phyloP scores from a whole-genome alignment of 176 grass and related monocot genomes.

The Oryza coarctata region DNA sequence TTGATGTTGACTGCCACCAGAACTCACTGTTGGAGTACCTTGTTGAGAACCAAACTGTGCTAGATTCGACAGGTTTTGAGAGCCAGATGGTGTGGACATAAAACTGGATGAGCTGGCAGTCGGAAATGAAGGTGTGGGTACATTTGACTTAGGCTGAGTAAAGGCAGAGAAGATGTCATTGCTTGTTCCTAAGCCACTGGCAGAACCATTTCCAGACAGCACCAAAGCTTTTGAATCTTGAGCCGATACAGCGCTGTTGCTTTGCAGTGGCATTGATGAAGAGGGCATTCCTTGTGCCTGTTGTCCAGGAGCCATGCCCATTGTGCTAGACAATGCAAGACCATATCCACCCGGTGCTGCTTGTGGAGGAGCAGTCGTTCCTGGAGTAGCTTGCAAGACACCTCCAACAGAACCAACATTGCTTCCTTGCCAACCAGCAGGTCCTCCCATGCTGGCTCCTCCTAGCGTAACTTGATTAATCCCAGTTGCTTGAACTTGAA shows the following conservation, averaged over 20 bases:
- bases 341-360: conserved; percentile 54
- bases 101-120: conserved; percentile 41
- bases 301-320: conserved; percentile 46
- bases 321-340: conserved; percentile 47
- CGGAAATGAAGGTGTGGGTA: conserved; percentile 29
- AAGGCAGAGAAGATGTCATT: conserved; percentile 69
- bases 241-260: conserved; percentile 45
- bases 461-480: conserved; percentile 49
- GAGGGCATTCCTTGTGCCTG: conserved; percentile 52
- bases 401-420: conserved; percentile 44
- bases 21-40: conserved; percentile 30
- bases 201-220: conserved; percentile 74
- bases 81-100: conserved; percentile 43
- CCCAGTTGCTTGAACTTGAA: conserved; percentile 55
- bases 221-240: conserved; percentile 58
- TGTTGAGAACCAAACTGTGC: conserved; percentile 61
- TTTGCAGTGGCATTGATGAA: conserved; percentile 57
- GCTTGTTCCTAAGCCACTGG: conserved; percentile 53
- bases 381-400: conserved; percentile 43
- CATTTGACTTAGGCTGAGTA: conserved; percentile 53
- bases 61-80: conserved; percentile 57
- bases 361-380: conserved; percentile 40
- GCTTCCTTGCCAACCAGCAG: conserved; percentile 64
- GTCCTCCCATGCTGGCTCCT: conserved; percentile 51
- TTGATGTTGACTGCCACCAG: conserved; percentile 56